These are phyloP conservation scores for Populus hybrid DNA, from an alignment of 441 rosid species.

Conservation along the genomic window DNA sequence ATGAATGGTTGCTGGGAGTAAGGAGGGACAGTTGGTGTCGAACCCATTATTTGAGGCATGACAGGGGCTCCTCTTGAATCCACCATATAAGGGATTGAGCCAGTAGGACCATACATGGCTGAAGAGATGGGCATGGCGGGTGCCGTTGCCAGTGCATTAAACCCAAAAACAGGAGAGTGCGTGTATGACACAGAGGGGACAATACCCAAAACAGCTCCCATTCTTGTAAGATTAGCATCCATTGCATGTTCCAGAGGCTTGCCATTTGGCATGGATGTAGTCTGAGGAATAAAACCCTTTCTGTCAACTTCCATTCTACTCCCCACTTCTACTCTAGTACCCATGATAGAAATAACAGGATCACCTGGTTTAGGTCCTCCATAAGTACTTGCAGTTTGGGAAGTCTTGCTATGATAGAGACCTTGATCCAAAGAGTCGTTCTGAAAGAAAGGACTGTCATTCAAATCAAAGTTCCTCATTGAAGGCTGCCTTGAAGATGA, in stretches of 20 bases:
- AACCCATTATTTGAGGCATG: constrained; percentile 62
- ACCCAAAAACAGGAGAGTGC: constrained; percentile 61
- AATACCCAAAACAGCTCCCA: constrained; percentile 56
- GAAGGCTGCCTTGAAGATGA: constrained; percentile 70
- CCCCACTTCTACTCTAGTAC: constrained; percentile 58
- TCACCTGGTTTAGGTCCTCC: constrained; percentile 49
- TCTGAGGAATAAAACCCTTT: constrained; percentile 45
- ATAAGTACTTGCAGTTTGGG: constrained; percentile 35
- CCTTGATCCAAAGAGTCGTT: constrained; percentile 56
- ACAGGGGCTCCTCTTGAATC: constrained; percentile 69
- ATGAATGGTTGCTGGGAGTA: constrained; percentile 62
- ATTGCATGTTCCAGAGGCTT: constrained; percentile 49
- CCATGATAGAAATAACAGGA: constrained; percentile 73
- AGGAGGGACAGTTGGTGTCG: constrained; percentile 48
- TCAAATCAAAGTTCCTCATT: constrained; percentile 82
- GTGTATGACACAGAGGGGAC: constrained; percentile 51
- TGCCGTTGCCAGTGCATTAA: constrained; percentile 48
- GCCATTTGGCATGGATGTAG: constrained; percentile 54
- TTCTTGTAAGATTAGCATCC: constrained; percentile 50
- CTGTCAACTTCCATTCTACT: constrained; percentile 32
- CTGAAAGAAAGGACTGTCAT: constrained; percentile 64
- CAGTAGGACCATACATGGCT: constrained; percentile 57
- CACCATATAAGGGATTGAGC: constrained; percentile 62
- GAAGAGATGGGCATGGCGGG: constrained; percentile 55
- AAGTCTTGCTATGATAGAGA: constrained; percentile 28